Evolutionary conservation across 768 basidiomycete genomes (phyloP).

Genomic region (Lactifluus piperatus): DNA sequence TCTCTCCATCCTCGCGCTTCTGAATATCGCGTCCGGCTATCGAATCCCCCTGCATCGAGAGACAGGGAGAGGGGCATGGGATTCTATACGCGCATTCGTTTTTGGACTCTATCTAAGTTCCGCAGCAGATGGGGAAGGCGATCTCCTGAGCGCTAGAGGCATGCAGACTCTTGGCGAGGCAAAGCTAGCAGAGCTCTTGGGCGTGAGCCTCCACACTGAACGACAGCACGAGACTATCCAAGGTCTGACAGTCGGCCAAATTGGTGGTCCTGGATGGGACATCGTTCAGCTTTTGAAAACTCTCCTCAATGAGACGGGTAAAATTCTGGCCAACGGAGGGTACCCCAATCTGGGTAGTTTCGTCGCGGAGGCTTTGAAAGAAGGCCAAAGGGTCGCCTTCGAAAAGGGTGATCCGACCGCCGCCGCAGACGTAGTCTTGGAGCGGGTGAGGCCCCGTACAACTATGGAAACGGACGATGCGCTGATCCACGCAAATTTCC

Average conservation of each 20-base stretch:
- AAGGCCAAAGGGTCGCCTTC: constrained; percentile 33
- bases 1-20: constrained; percentile 63
- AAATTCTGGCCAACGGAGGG: constrained; percentile 47
- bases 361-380: constrained; percentile 57
- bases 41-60: constrained; percentile 61
- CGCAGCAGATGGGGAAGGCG: constrained; percentile 39
- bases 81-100: constrained; percentile 67
- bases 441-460: constrained; percentile 40
- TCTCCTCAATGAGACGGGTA: constrained; percentile 67
- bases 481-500: constrained; percentile 20
- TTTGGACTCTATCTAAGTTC: constrained; percentile 68
- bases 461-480: not conserved
- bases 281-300: constrained; percentile 57
- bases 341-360: constrained; percentile 69
- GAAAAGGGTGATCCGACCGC: constrained; percentile 26
- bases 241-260: constrained; percentile 64
- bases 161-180: constrained; percentile 44
- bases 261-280: constrained; percentile 66
- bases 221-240: constrained; percentile 57
- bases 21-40: constrained; percentile 83
- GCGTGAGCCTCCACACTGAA: constrained; percentile 62
- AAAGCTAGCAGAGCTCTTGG: constrained; percentile 66
- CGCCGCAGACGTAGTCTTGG: constrained; percentile 51
- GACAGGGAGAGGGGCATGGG: constrained; percentile 76
- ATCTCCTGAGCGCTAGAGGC: constrained; percentile 59